Evolutionary conservation across 1,284 basidiomycete genomes (phyloP).

Genomic region (Irpex rosettiformis): DNA sequence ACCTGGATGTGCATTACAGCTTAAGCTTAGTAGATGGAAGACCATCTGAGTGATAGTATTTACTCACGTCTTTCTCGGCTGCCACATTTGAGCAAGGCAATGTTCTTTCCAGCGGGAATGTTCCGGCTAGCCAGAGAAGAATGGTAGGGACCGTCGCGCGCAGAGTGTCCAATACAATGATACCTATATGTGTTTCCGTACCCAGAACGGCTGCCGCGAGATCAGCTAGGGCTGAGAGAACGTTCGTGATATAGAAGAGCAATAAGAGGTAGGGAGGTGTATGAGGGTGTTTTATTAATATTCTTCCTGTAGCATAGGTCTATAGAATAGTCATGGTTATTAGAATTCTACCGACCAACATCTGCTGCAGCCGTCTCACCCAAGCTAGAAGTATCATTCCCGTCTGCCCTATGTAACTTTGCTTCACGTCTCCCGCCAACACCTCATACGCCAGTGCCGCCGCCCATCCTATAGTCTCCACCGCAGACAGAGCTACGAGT

Average conservation of each 20-base stretch:
- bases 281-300: conserved; percentile 37
- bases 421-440: conserved; percentile 21
- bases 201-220: conserved; percentile 27
- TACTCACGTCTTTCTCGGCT: conserved; percentile 37
- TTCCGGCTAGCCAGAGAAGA: conserved; percentile 50
- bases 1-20: conserved; percentile 30
- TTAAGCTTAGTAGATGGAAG: not conserved
- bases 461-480: conserved; percentile 32
- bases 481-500: conserved; percentile 34
- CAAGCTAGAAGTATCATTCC: conserved; percentile 23
- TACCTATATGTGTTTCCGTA: conserved; percentile 3
- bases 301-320: conserved; percentile 41
- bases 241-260: conserved; percentile 38
- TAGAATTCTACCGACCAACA: not conserved
- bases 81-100: conserved; percentile 48
- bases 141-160: conserved; percentile 33
- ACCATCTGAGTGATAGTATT: no score
- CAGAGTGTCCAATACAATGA: conserved; percentile 27
- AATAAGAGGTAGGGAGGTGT: conserved; percentile 54
- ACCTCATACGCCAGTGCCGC: conserved; percentile 33
- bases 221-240: conserved; percentile 33
- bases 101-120: conserved; percentile 43
- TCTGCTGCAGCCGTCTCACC: conserved; percentile 19
- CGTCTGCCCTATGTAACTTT: conserved; percentile 13
- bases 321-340: conserved; percentile 19